These are phyloP conservation scores for Martiniozyma asiatica DNA, from an alignment of 1,139 yeast species.

Conservation along the genomic window DNA sequence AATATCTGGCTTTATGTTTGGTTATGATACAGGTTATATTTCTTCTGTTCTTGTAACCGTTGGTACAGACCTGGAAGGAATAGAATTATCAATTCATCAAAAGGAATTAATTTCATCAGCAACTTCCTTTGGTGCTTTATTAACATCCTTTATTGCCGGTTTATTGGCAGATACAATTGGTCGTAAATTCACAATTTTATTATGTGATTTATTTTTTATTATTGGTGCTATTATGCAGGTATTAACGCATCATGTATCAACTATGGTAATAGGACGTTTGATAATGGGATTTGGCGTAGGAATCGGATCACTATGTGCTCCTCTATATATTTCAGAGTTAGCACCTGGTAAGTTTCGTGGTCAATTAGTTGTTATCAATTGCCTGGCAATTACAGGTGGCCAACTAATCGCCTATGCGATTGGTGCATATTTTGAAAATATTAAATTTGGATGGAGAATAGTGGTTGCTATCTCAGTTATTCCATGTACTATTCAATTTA, in stretches of 20 bases:
- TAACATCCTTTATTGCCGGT: slow-evolving; percentile 43
- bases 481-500: slow-evolving; percentile 39
- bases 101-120: slow-evolving; percentile 46
- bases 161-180: slow-evolving; percentile 37
- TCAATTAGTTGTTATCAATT: slow-evolving; percentile 40
- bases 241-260: slow-evolving; percentile 32
- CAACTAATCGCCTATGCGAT: slow-evolving; percentile 44
- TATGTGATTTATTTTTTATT: slow-evolving; percentile 36
- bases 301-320: slow-evolving; percentile 43
- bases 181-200: slow-evolving; percentile 32
- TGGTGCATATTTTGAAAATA: slow-evolving; percentile 37
- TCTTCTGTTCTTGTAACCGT: slow-evolving; percentile 51
- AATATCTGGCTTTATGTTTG: slow-evolving; percentile 70
- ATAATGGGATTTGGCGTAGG: slow-evolving; percentile 50
- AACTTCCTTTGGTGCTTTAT: slow-evolving; percentile 44
- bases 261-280: slow-evolving; percentile 46
- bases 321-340: slow-evolving; percentile 43
- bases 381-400: slow-evolving; percentile 48
- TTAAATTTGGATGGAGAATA: slow-evolving; percentile 42
- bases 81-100: slow-evolving; percentile 31
- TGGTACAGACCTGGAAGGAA: slow-evolving; percentile 37
- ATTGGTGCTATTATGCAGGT: slow-evolving; percentile 40
- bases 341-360: slow-evolving; percentile 47
- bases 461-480: slow-evolving; percentile 42
- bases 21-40: slow-evolving; percentile 93